Conservation (phyloP, 805 yeast genomes). For the Suhomyces prunicola region DNA sequence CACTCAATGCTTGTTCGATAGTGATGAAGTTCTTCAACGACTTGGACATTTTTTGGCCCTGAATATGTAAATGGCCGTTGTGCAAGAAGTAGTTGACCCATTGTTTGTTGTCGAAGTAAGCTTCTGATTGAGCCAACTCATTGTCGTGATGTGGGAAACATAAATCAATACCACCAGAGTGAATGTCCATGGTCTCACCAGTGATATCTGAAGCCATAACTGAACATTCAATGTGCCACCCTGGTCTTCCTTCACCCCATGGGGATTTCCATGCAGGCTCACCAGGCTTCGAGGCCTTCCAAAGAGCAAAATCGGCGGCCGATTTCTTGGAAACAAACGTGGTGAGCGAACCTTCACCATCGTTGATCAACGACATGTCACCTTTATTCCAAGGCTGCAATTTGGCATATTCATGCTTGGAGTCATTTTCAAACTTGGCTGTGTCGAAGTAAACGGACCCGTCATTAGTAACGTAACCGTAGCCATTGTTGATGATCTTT, state of each 20-base stretch:
- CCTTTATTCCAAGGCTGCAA: slow-evolving; percentile 98
- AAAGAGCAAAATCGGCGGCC: slow-evolving; percentile 87
- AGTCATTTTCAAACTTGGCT: slow-evolving; percentile 65
- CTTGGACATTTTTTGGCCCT: slow-evolving; percentile 98
- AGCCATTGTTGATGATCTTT: slow-evolving; percentile 73
- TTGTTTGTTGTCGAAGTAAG: slow-evolving; percentile 81
- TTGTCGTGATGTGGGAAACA: slow-evolving; percentile 99
- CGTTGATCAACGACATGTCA: slow-evolving; percentile 76
- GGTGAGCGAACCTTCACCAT: slow-evolving; percentile 89
- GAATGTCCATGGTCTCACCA: slow-evolving; percentile 86
- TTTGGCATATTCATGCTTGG: slow-evolving; percentile 84
- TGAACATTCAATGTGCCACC: slow-evolving; percentile 99
- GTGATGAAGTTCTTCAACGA: slow-evolving; percentile 93
- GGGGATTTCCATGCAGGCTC: slow-evolving; percentile 95
- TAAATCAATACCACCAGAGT: slow-evolving; percentile 94
- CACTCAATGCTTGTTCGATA: slow-evolving; percentile 79
- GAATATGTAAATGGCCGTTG: slow-evolving; percentile 96
- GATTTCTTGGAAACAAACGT: slow-evolving; percentile 59
- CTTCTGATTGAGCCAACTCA: slow-evolving; percentile 96
- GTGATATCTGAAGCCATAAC: slow-evolving; percentile 94
- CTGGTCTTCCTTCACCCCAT: slow-evolving; percentile 98
- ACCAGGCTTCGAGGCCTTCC: slow-evolving; percentile 96
- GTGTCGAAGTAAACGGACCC: slow-evolving; percentile 98
- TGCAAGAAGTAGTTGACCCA: slow-evolving; percentile 98
- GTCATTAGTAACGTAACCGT: slow-evolving; percentile 76